Evolutionary conservation across 768 basidiomycete species (phyloP).

Genomic region (Porpolomopsis calyptriformis): DNA sequence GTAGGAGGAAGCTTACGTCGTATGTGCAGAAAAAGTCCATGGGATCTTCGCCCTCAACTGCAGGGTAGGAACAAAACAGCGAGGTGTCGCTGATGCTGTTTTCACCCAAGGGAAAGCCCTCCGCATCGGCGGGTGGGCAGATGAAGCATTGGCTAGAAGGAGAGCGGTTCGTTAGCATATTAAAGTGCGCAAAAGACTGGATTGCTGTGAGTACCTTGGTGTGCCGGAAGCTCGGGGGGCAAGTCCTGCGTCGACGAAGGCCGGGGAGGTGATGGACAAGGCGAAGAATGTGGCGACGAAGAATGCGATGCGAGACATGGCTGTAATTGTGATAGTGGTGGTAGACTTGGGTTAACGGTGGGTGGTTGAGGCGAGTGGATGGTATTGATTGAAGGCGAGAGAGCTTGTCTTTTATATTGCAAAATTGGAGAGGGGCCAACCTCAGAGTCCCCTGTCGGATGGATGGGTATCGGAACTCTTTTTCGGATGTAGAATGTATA

Average conservation of each 20-base stretch:
- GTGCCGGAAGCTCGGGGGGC: neutral
- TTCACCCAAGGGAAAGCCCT: neutral
- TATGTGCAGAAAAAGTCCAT: too few species aligned
- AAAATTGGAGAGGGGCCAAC: too few species aligned
- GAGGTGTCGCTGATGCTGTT: neutral
- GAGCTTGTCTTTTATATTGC: too few species aligned
- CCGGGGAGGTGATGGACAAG: neutral
- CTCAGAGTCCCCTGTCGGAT: too few species aligned
- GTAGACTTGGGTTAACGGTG: too few species aligned
- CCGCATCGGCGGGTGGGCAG: neutral
- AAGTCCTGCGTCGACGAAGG: neutral
- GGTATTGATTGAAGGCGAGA: too few species aligned
- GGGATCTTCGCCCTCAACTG: too few species aligned
- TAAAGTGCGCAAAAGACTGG: neutral
- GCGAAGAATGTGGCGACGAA: neutral
- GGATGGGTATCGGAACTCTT: too few species aligned
- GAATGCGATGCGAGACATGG: neutral
- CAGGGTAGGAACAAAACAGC: neutral
- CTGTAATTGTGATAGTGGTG: too few species aligned
- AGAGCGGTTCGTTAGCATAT: neutral
- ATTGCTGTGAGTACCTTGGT: neutral
- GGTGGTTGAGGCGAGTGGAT: too few species aligned
- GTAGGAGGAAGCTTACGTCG: too few species aligned
- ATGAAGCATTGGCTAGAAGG: neutral
- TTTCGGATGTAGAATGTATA: too few species aligned